Base-by-base conservation (phyloP, 495 filamentous ascomycete genomes). In the Neurospora sp. region DNA sequence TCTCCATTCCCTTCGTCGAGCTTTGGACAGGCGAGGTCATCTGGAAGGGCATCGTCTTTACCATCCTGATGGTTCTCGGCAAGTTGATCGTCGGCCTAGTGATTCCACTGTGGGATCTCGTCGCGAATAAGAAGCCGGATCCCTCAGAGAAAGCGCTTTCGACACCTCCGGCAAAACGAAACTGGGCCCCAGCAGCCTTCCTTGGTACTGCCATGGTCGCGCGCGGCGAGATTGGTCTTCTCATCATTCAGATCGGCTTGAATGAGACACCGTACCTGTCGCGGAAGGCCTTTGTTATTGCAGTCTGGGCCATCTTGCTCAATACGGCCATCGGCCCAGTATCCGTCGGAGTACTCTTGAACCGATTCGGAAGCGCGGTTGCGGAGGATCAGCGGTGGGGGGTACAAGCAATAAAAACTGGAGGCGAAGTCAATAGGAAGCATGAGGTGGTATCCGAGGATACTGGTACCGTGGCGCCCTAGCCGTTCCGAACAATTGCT, bases 261-360 rank as follows among this genome's bases (percentile, higher is more conserved):
- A 80, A 78, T 68, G 76, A 80, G 59, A 79, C 76, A 39, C 73
- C 75, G 0, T 78, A 71, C 14, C 61, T 79, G 27, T 70, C 76
- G 0, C 77, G 78, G 0, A 77, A 79, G 40, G 78, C 84, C 7
- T 94, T 91, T 75, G 80, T 94, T 4, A 82, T 93, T 9, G 86
- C 91, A 0, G 86, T 89, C 0, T 95, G 92, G 92, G 93, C 91
- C 2, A 91, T 93, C 11, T 84, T 92, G 0, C 74, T 94, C 3
- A 94, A 91, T 73, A 94, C 92, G 0, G 81, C 94, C 35, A 72
- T 91, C n/a, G 92, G 92, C 0, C 92, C 92, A 0, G 77, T 94
- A 2, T 83, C 82, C 6, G 90, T 94, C 2, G 93, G 92, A 0
- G 69, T 89, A 10, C 78, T 92, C 0, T 86, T 92, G 4, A 74